Percentiles rank a stretch among this genome's conserved stretches.
These are phyloP conservation scores for Cladosporium sp. DNA, from an alignment of 2,329 filamentous ascomycete genomes.

Conservation along the genomic window DNA sequence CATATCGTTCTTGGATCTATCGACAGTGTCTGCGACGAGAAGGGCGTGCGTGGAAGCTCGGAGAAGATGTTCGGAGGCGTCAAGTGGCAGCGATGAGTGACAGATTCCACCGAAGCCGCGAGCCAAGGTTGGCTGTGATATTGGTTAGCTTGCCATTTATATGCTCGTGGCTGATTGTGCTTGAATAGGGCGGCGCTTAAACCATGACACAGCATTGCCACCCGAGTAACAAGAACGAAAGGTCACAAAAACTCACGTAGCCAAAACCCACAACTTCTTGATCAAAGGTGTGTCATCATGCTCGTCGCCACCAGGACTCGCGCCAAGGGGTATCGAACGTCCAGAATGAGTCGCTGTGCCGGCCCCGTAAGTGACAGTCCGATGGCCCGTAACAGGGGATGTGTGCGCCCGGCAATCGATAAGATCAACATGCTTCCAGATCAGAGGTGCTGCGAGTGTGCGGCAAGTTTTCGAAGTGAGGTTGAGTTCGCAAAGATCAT, in stretches of 20 bases:
- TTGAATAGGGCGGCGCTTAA: not conserved
- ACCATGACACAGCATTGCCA: not conserved
- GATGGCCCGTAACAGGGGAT: not conserved
- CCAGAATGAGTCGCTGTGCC: conserved; percentile 20
- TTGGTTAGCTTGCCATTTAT: not conserved
- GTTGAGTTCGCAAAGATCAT: conserved; percentile 36
- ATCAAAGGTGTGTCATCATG: conserved; percentile 47
- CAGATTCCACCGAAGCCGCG: conserved; percentile 43
- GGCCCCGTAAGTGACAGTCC: conserved; percentile 17
- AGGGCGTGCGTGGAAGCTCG: conserved; percentile 43
- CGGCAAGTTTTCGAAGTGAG: conserved; percentile 40
- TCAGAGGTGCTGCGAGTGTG: conserved; percentile 37
- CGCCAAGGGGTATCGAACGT: not conserved
- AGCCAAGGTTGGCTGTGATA: conserved; percentile 40
- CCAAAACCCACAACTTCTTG: conserved; percentile 44
- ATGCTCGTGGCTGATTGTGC: not conserved
- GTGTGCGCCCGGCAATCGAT: conserved; percentile 38
- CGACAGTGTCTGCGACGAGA: conserved; percentile 42
- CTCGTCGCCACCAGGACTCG: conserved; percentile 29
- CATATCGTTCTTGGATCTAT: conserved; percentile 42
- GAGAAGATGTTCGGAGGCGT: conserved; percentile 47
- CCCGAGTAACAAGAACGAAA: not conserved
- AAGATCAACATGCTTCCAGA: conserved; percentile 46
- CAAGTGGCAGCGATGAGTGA: conserved; percentile 50
- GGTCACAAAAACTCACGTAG: conserved; percentile 34